Percentiles rank a stretch among this genome's conserved stretches.
Conservation (phyloP, 73 alveolate genomes). For the Diophrys appendiculata region DNA sequence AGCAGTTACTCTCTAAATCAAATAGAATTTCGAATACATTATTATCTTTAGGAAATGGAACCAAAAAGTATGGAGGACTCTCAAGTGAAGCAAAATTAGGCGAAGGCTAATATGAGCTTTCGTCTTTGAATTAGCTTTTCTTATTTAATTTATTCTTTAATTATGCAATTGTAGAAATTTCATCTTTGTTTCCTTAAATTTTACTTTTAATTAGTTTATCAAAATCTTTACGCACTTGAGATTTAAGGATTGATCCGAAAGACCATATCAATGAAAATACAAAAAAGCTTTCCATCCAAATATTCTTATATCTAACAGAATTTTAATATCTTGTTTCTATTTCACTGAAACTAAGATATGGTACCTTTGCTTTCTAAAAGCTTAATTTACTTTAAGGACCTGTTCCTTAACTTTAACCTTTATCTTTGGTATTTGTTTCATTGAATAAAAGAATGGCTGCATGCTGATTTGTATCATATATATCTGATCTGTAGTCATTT, state of each 20-base stretch:
- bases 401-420: neutral
- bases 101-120: constrained; percentile 29
- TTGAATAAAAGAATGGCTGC: constrained; percentile 33
- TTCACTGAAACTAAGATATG: constrained; percentile 37
- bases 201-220: constrained; percentile 51
- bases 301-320: constrained; percentile 44
- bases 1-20: constrained; percentile 56
- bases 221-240: constrained; percentile 57
- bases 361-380: neutral
- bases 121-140: constrained; percentile 13
- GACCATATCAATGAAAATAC: constrained; percentile 97
- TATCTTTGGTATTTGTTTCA: neutral
- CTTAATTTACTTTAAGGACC: neutral
- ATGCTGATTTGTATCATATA: constrained; percentile 27
- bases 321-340: constrained; percentile 58
- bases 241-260: constrained; percentile 80
- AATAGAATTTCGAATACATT: constrained; percentile 51
- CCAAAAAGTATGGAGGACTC: constrained; percentile 55
- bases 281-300: constrained; percentile 89
- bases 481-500: constrained; percentile 60
- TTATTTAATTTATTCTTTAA: constrained; percentile 41
- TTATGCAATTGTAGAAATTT: constrained; percentile 47
- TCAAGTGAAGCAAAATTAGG: constrained; percentile 35
- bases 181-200: constrained; percentile 59
- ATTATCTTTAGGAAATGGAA: constrained; percentile 50